Evolutionary conservation across 352 stramenopile species (phyloP), one percentile per base, ranked within the genome.

Genomic region (Globisporangium splendens): DNA sequence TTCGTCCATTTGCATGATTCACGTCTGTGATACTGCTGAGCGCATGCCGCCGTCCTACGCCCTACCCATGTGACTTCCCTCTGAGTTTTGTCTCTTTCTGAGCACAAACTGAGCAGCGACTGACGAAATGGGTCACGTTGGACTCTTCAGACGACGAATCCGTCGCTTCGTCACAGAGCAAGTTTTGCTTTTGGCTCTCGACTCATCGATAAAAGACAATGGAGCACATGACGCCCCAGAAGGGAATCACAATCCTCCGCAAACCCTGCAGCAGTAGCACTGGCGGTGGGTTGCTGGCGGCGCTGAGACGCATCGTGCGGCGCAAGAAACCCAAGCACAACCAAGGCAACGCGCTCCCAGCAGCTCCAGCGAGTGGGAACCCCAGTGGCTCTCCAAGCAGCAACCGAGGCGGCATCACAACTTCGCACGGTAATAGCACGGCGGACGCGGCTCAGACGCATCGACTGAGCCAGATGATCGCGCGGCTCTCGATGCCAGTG

Each of bases 241-340:
- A 43, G 38, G 14, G 10, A 8, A 43, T 43, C 38, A 43, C 3
- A 8, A 43, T 43, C 24, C 24, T 43, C 38, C 11, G 38, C 1
- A 43, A 8, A 10, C 38, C 38, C 8, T 3, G 11, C 8, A 8
- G 11, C 8, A 43, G 54, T 14, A 44, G 14, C 11, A 17, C n/a
- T 20, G 15, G 55, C 35, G 46, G 55, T 7, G 46, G 46, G 8
- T 22, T 61, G 55, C 46, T 61, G 33, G 35, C 24, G 13, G 54
- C 44, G 3, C 54, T 61, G 8, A 28, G 46, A 1, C 20, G 38
- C 44, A 61, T 61, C 43, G 11, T 61, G 15, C 46, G 42, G 35
- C 55, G 46, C 15, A 61, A 18, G 17, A 46, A 46, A 31, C 5
- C 24, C 24, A 31, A 54, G 46, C 55, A n/a, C 0, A 18, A 11